Conservation (phyloP, 1,284 basidiomycete species). For the Psilocybe mexicana region DNA sequence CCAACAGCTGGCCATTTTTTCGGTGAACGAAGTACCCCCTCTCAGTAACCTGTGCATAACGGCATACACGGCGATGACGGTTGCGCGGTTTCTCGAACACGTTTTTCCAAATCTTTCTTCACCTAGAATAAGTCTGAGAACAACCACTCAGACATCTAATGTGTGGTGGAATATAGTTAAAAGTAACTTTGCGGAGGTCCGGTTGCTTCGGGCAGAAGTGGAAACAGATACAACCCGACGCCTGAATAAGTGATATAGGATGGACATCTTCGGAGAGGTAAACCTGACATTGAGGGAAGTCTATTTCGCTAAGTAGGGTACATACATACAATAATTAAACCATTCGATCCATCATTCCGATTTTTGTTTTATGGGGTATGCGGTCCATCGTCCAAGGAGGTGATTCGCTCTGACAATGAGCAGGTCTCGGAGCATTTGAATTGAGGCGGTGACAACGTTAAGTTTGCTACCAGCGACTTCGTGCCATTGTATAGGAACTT, state of each 20-base stretch:
- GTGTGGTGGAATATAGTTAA: slow-evolving; percentile 11
- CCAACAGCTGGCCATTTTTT: slow-evolving; percentile 2
- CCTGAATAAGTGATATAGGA: too few species aligned
- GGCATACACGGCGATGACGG: background rate
- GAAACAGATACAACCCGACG: too few species aligned
- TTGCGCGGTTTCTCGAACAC: slow-evolving; percentile 10
- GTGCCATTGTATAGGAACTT: slow-evolving; percentile 90
- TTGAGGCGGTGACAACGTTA: slow-evolving; percentile 77
- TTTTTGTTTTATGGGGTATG: slow-evolving; percentile 22
- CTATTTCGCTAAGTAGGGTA: background rate
- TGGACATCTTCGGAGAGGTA: background rate
- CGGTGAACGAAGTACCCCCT: background rate
- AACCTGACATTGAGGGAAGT: background rate
- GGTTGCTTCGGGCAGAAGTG: slow-evolving; percentile 3
- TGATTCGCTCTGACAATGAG: slow-evolving; percentile 84
- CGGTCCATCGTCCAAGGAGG: slow-evolving; percentile 68
- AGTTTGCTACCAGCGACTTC: slow-evolving; percentile 93
- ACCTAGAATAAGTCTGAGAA: background rate
- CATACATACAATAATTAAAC: background rate
- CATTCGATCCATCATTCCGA: slow-evolving; percentile 18
- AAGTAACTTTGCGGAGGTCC: background rate
- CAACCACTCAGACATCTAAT: background rate
- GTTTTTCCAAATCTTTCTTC: slow-evolving; percentile 4
- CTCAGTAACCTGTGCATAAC: background rate
- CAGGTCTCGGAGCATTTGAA: slow-evolving; percentile 89